Conservation (phyloP, 495 filamentous ascomycete genomes). For the Stereocaulon alpinum region DNA sequence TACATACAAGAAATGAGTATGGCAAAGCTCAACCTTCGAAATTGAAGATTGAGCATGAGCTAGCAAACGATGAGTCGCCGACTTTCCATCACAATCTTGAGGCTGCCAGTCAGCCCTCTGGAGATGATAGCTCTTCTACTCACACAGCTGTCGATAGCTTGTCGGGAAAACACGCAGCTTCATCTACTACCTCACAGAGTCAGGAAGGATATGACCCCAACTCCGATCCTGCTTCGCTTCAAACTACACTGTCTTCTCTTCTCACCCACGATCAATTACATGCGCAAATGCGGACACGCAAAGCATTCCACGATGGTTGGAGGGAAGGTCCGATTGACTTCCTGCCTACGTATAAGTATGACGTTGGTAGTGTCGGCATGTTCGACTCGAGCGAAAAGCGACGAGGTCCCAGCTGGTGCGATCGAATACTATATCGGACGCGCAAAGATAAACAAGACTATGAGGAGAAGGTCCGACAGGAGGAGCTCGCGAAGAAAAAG, state of each 20-base stretch:
- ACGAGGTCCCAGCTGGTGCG: constrained; percentile 91
- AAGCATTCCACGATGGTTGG: constrained; percentile 85
- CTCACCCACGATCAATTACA: constrained; percentile 84
- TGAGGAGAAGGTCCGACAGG: constrained; percentile 53
- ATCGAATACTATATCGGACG: constrained; percentile 83
- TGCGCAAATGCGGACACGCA: constrained; percentile 58
- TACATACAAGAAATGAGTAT: constrained; percentile 73
- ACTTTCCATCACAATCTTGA: constrained; percentile 7
- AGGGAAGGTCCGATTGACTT: constrained; percentile 80
- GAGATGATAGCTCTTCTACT: constrained; percentile 9
- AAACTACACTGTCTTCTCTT: constrained; percentile 75
- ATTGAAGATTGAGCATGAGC: constrained; percentile 29
- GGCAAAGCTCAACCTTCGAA: constrained; percentile 32
- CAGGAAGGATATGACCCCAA: constrained; percentile 32
- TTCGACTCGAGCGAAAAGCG: constrained; percentile 95
- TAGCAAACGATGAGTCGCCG: constrained; percentile 12
- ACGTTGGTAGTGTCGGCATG: constrained; percentile 81
- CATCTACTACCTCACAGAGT: not conserved
- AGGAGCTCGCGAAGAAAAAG: constrained; percentile 54
- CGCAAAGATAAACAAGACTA: constrained; percentile 60
- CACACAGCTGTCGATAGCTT: not conserved
- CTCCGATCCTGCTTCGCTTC: constrained; percentile 55
- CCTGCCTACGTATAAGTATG: constrained; percentile 92
- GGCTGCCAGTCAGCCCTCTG: constrained; percentile 11
- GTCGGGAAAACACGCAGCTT: constrained; percentile 1